Conservation (phyloP, 225 moss, liverwort and hornwort genomes). For the Anthoceros angustus region DNA sequence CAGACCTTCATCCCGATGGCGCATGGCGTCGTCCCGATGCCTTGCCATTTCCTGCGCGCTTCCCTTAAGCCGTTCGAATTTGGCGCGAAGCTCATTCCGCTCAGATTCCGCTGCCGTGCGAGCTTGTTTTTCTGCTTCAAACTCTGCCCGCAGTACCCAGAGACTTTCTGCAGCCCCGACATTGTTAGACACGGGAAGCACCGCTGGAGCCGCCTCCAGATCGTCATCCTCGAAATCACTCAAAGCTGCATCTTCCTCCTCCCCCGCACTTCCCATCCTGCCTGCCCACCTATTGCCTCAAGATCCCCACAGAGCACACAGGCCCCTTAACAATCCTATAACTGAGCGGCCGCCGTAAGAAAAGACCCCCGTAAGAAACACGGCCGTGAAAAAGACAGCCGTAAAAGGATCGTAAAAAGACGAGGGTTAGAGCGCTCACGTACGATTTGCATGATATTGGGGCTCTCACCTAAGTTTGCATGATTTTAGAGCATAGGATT, state of each 20-base stretch:
- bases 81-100: constrained; percentile 56
- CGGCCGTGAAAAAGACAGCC: too few relatives aligned
- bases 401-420: too few relatives aligned
- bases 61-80: constrained; percentile 50
- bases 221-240: constrained; percentile 97
- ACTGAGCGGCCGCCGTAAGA: too few relatives aligned
- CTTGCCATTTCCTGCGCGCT: constrained; percentile 65
- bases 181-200: constrained; percentile 22
- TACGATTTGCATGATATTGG: too few relatives aligned
- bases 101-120: constrained; percentile 44
- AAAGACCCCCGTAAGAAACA: too few relatives aligned
- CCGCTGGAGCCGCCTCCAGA: constrained; percentile 69
- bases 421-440: too few relatives aligned
- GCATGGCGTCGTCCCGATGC: constrained; percentile 38
- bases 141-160: constrained; percentile 42
- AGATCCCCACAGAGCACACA: background rate
- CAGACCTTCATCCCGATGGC: constrained; percentile 30
- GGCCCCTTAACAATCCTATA: too few relatives aligned
- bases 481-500: too few relatives aligned
- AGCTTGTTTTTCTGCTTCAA: constrained; percentile 55
- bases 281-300: background rate
- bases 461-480: too few relatives aligned
- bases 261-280: constrained; percentile 51
- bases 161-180: constrained; percentile 15
- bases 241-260: constrained; percentile 46